Percentiles rank a stretch among this genome's conserved stretches.
Evolutionary conservation across 768 basidiomycete species (phyloP).

Genomic region (Kondoa subrosea): DNA sequence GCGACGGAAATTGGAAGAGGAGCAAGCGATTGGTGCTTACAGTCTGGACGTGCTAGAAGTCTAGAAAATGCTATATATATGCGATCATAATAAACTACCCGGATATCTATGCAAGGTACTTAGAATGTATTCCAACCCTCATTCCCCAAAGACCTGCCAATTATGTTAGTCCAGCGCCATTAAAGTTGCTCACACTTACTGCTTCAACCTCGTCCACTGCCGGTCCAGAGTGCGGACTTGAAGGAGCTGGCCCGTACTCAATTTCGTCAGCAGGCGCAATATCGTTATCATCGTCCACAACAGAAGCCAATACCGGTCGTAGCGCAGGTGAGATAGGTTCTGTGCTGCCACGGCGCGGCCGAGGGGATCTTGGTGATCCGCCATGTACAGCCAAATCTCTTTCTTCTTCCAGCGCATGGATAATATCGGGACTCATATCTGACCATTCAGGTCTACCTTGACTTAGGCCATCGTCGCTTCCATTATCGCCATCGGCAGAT

Average conservation of each 20-base stretch:
- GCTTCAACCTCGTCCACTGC: slow-evolving; percentile 26
- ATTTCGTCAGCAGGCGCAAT: slow-evolving; percentile 6
- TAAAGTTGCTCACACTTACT: slow-evolving; percentile 1
- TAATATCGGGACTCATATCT: slow-evolving; percentile 29
- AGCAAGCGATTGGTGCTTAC: not conserved
- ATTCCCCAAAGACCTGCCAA: not conserved
- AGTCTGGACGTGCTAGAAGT: slow-evolving; percentile 1
- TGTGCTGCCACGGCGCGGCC: slow-evolving; percentile 19
- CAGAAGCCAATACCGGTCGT: slow-evolving; percentile 24
- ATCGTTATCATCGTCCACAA: slow-evolving; percentile 23
- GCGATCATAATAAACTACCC: not conserved
- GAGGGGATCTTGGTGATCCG: slow-evolving; percentile 20
- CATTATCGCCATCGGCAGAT: slow-evolving; percentile 27
- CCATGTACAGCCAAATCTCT: slow-evolving; percentile 14
- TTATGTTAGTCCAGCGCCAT: not conserved
- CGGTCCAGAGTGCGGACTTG: slow-evolving; percentile 18
- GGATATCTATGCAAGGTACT: not conserved
- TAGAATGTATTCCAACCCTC: not conserved
- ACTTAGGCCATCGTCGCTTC: slow-evolving; percentile 20
- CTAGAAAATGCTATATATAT: not conserved
- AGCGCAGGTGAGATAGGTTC: slow-evolving; percentile 27
- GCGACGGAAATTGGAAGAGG: not conserved
- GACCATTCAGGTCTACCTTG: slow-evolving; percentile 22
- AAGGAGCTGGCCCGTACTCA: slow-evolving; percentile 19
- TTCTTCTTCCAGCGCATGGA: slow-evolving; percentile 27